Evolutionary conservation across 345 rosid species (phyloP), one percentile per base, ranked within the genome.

Genomic region (Turnera subulata): DNA sequence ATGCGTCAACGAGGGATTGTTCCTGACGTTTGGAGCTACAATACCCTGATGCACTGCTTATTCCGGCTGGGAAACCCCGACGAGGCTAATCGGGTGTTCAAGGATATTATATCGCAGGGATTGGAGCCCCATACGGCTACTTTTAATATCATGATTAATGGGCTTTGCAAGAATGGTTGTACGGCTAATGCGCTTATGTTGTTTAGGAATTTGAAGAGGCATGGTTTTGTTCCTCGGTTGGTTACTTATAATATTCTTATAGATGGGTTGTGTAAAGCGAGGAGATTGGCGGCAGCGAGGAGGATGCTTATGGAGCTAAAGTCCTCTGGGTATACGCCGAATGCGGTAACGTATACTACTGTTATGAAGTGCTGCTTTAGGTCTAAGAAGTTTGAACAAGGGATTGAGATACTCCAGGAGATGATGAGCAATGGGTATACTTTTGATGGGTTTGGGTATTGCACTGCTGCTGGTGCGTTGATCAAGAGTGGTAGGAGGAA

Each of bases 11-110:
- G 51, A 53, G 84, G 84, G 5, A 59, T 92, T 46, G 37, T 50
- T 58, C 94, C 96, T 5, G 86, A 92, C 73, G n/a, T 80, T 40
- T 86, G 97, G 88, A 89, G 85, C 70, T 92, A 82, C 50, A 92
- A 92, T 60, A 77, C 83, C 58, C 59, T 92, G 69, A 89, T 86
- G 94, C 85, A 82, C 60, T 81, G 91, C 58, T 71, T 84, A 59
- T 84, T 89, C 63, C 80, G 79, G 60, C 14, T 76, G 40, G 95
- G 91, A 6, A 80, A 70, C 29, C 84, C 83, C 0, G 86, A 82
- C 8, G 84, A 80, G 59, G 96, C 94, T 4, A 74, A 78, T 57
- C 72, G 66, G 55, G 73, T 89, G 53, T 82, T 83, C 57, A 43
- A 19, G 25, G 78, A 78, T 44, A 66, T 84, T 67, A 66, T 86